Percentiles rank a stretch among this genome's conserved stretches.
Conservation (phyloP, 2,329 filamentous ascomycete species). For the Verticillium dahliae region DNA sequence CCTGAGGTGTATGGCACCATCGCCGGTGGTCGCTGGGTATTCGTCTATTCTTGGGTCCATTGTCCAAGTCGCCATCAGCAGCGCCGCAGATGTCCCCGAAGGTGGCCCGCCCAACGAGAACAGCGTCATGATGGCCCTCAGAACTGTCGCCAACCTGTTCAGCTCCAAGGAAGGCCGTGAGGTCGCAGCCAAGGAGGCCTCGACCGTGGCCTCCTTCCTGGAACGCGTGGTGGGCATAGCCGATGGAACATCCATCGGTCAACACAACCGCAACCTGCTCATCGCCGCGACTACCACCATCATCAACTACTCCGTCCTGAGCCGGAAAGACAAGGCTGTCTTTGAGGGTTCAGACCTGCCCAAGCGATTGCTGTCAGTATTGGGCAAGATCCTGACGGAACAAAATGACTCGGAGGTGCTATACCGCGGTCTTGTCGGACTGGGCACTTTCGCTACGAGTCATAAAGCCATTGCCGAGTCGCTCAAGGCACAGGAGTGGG, state of each 20-base stretch:
- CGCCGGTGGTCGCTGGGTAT: constrained; percentile 58
- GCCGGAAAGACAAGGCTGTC: constrained; percentile 36
- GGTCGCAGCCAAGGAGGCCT: constrained; percentile 51
- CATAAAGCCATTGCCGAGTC: constrained; percentile 34
- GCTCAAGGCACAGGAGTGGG: constrained; percentile 31
- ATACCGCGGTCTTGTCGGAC: constrained; percentile 73
- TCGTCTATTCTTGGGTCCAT: constrained; percentile 49
- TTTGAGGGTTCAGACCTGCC: constrained; percentile 32
- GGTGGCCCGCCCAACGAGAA: constrained; percentile 60
- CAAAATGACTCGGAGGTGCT: constrained; percentile 76
- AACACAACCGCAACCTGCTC: constrained; percentile 68
- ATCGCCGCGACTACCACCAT: constrained; percentile 76
- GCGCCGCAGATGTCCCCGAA: constrained; percentile 36
- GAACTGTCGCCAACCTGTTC: constrained; percentile 80
- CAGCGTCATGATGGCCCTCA: constrained; percentile 79
- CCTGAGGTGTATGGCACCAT: constrained; percentile 72
- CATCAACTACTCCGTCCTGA: constrained; percentile 78
- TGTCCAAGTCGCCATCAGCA: constrained; percentile 44
- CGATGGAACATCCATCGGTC: constrained; percentile 40
- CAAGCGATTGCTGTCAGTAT: constrained; percentile 50
- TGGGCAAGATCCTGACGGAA: constrained; percentile 55
- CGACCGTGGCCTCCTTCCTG: constrained; percentile 56
- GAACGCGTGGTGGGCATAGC: constrained; percentile 51
- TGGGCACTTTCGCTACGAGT: constrained; percentile 71
- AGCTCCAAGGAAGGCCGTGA: constrained; percentile 64